phyloP scores from a whole-genome alignment of 495 filamentous ascomycete species.

The Pyronema omphalodes region DNA sequence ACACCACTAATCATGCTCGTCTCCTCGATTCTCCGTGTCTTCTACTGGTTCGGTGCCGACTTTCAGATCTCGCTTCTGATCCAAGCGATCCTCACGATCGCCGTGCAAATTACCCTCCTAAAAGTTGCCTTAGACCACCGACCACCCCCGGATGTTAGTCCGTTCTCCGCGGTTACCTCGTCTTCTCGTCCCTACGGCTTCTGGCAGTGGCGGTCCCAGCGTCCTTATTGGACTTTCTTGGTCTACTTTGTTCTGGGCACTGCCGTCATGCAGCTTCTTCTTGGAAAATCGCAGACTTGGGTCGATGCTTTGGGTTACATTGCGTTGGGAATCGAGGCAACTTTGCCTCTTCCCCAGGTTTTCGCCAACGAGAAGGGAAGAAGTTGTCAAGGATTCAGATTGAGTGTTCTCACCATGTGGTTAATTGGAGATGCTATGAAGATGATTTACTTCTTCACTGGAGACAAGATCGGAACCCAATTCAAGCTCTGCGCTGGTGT shows the following conservation, averaged over 20 bases:
- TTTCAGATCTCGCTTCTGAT: constrained; percentile 65
- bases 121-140: constrained; percentile 84
- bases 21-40: constrained; percentile 79
- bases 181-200: constrained; percentile 62
- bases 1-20: constrained; percentile 97
- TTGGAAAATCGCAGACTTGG: constrained; percentile 51
- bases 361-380: constrained; percentile 55
- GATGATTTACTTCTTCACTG: constrained; percentile 79
- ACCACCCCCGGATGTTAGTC: constrained; percentile 36
- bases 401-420: constrained; percentile 77
- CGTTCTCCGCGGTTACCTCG: constrained; percentile 14
- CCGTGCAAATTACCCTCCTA: constrained; percentile 61
- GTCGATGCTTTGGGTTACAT: constrained; percentile 56
- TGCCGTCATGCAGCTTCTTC: constrained; percentile 48
- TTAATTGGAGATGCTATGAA: constrained; percentile 86
- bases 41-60: constrained; percentile 82
- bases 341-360: constrained; percentile 77
- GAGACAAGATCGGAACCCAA: constrained; percentile 57
- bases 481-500: constrained; percentile 89
- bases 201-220: constrained; percentile 77
- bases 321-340: constrained; percentile 79
- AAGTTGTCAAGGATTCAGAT: constrained; percentile 76
- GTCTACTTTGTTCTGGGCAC: constrained; percentile 48
- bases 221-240: constrained; percentile 86
- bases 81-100: constrained; percentile 68